These are phyloP conservation scores for Fusarium sp. DNA, from an alignment of 2,329 filamentous ascomycete genomes.

Conservation along the genomic window DNA sequence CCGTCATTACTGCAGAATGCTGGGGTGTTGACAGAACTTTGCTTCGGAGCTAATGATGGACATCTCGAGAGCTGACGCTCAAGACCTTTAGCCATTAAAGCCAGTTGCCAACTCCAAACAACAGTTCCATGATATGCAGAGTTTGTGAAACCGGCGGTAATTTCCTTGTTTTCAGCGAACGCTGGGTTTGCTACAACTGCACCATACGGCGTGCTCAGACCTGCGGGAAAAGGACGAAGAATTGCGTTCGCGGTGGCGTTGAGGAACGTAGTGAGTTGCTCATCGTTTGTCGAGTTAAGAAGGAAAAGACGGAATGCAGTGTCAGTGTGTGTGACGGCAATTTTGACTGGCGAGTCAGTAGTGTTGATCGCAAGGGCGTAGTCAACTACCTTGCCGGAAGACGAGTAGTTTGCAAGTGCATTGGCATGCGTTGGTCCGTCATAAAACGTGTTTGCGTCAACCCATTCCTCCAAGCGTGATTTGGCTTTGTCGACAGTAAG, in stretches of 20 bases:
- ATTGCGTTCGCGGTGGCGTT: slow-evolving; percentile 72
- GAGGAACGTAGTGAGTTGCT: slow-evolving; percentile 70
- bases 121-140: slow-evolving; percentile 74
- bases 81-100: slow-evolving; percentile 75
- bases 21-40: slow-evolving; percentile 45
- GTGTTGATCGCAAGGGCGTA: slow-evolving; percentile 72
- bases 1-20: slow-evolving; percentile 65
- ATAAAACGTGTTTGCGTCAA: slow-evolving; percentile 57
- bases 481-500: slow-evolving; percentile 62
- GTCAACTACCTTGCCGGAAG: slow-evolving; percentile 61
- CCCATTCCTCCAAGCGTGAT: slow-evolving; percentile 65
- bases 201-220: slow-evolving; percentile 69
- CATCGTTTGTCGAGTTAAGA: slow-evolving; percentile 71
- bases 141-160: slow-evolving; percentile 68
- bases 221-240: slow-evolving; percentile 70
- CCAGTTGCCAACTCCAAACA: slow-evolving; percentile 75
- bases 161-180: slow-evolving; percentile 63
- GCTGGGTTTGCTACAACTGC: slow-evolving; percentile 75
- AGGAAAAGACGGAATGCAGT: slow-evolving; percentile 75
- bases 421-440: slow-evolving; percentile 61
- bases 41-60: not conserved
- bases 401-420: slow-evolving; percentile 53
- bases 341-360: slow-evolving; percentile 62
- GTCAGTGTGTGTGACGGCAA: slow-evolving; percentile 75
- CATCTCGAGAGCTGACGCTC: slow-evolving; percentile 71